Conservation (phyloP, 208 protist genomes). For the Porcisia hertigi region DNA sequence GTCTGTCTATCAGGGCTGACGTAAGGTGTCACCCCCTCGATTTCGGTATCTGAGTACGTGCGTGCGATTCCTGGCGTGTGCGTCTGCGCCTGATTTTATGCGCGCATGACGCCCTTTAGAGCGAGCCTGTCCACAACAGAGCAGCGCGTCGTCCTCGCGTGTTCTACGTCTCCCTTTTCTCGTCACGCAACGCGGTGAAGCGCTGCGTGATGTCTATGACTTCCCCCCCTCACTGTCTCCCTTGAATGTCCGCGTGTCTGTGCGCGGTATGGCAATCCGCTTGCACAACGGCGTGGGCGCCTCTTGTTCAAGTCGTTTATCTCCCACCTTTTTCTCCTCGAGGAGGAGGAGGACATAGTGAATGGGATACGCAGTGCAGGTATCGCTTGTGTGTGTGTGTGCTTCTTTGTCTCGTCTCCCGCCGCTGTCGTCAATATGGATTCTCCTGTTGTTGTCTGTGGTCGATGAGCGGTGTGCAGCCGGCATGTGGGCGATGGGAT, state of each 20-base stretch:
- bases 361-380: neutral
- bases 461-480: too few species aligned
- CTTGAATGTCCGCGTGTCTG: neutral
- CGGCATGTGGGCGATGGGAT: too few species aligned
- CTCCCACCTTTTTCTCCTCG: too few species aligned
- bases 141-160: neutral
- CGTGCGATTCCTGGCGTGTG: neutral
- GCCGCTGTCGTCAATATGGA: too few species aligned
- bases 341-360: neutral
- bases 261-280: neutral
- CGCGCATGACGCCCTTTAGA: slow-evolving; percentile 10
- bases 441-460: too few species aligned
- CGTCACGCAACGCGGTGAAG: too few species aligned
- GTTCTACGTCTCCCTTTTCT: neutral
- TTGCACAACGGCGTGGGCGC: neutral
- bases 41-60: neutral
- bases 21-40: neutral
- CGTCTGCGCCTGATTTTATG: neutral
- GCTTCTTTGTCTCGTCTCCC: too few species aligned
- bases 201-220: neutral
- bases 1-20: neutral
- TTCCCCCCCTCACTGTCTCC: neutral
- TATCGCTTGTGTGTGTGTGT: neutral
- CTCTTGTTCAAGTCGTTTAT: neutral
- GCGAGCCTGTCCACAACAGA: neutral